These are phyloP conservation scores for Fonsecaea erecta DNA, from an alignment of 2,329 filamentous ascomycete genomes.

Conservation along the genomic window DNA sequence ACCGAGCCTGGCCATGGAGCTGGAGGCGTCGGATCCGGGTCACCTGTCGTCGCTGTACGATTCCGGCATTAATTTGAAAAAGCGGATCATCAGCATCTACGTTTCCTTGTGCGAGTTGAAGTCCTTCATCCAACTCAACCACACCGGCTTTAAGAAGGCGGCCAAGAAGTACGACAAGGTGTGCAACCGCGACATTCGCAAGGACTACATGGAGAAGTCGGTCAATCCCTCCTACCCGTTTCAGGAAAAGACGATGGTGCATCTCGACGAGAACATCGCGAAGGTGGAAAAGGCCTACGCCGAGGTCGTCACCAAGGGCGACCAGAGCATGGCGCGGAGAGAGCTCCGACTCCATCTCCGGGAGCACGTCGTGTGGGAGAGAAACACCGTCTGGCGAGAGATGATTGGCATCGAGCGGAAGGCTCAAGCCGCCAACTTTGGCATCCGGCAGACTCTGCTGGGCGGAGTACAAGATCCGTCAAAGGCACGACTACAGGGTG, in stretches of 20 bases:
- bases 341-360: slow-evolving; percentile 88
- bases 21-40: slow-evolving; percentile 77
- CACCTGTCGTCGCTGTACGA: slow-evolving; percentile 73
- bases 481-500: slow-evolving; percentile 78
- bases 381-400: slow-evolving; percentile 98
- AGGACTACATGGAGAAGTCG: slow-evolving; percentile 71
- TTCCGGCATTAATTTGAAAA: slow-evolving; percentile 84
- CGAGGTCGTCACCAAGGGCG: slow-evolving; percentile 78
- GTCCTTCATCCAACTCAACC: slow-evolving; percentile 93
- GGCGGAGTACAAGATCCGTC: slow-evolving; percentile 72
- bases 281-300: slow-evolving; percentile 81
- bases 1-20: slow-evolving; percentile 59
- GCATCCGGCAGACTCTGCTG: slow-evolving; percentile 75
- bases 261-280: slow-evolving; percentile 71
- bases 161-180: slow-evolving; percentile 99
- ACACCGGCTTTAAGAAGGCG: slow-evolving; percentile 94
- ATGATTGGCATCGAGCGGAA: slow-evolving; percentile 98
- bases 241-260: slow-evolving; percentile 69
- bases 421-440: slow-evolving; percentile 90
- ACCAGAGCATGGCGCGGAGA: slow-evolving; percentile 74
- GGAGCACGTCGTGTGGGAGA: slow-evolving; percentile 98
- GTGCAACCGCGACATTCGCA: slow-evolving; percentile 77
- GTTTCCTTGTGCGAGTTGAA: slow-evolving; percentile 94
- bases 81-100: slow-evolving; percentile 83
- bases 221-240: slow-evolving; percentile 86